Evolutionary conservation across 2,329 filamentous ascomycete genomes (phyloP).

Genomic region (Nannizziopsis barbatae): DNA sequence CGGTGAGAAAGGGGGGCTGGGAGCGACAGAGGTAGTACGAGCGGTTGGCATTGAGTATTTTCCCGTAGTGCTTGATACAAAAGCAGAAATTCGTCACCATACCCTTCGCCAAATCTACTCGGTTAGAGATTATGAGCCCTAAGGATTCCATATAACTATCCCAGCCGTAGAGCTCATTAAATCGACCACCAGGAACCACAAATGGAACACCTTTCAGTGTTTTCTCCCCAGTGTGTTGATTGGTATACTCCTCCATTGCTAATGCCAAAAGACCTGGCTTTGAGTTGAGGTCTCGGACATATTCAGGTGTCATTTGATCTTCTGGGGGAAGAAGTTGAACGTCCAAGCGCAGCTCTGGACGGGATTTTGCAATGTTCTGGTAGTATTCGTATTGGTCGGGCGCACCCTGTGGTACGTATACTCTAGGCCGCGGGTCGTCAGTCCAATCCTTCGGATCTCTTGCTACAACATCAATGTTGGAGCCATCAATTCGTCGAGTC

Average conservation of each 20-base stretch:
- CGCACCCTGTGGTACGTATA: constrained; percentile 76
- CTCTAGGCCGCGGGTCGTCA: constrained; percentile 71
- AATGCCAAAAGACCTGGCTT: constrained; percentile 84
- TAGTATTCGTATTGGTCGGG: constrained; percentile 90
- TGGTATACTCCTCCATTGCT: constrained; percentile 65
- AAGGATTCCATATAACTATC: constrained; percentile 98
- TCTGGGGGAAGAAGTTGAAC: constrained; percentile 61
- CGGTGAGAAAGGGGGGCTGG: constrained; percentile 91
- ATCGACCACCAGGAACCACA: constrained; percentile 91
- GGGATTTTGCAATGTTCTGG: constrained; percentile 60
- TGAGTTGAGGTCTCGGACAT: constrained; percentile 70
- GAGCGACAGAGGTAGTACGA: constrained; percentile 92
- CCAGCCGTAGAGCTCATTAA: constrained; percentile 98
- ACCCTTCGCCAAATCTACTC: constrained; percentile 74
- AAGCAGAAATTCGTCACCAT: constrained; percentile 98
- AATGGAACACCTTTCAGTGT: constrained; percentile 75
- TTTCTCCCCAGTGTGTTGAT: constrained; percentile 57
- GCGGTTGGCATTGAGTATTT: constrained; percentile 92
- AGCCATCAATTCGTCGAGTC: constrained; percentile 80
- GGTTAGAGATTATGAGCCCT: constrained; percentile 74
- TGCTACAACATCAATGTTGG: constrained; percentile 66
- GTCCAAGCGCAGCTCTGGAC: constrained; percentile 76
- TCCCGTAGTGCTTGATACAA: constrained; percentile 95
- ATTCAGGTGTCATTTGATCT: constrained; percentile 61
- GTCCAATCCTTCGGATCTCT: constrained; percentile 95